A percentile compares a stretch with the other conserved stretches of the same genome.
Conservation (phyloP, 768 basidiomycete genomes). For the Tricholoma saponaceum region DNA sequence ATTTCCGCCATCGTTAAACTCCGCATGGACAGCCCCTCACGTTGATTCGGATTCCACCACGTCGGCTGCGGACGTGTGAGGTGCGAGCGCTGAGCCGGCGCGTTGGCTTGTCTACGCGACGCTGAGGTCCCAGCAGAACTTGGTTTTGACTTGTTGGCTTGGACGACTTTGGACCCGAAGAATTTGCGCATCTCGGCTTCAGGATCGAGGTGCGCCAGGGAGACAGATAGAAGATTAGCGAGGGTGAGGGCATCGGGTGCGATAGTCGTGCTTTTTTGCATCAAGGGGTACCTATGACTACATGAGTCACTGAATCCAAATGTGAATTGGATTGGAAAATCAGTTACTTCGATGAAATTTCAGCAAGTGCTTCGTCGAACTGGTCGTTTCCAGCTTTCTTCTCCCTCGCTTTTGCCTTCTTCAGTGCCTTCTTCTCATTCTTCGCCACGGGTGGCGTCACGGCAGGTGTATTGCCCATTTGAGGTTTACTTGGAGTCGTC, state of each 20-base stretch:
- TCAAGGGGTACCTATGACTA: slow-evolving; percentile 45
- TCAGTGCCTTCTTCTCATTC: slow-evolving; percentile 55
- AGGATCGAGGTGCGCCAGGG: slow-evolving; percentile 74
- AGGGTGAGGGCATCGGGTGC: slow-evolving; percentile 31
- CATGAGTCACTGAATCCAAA: neutral
- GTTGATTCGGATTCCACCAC: slow-evolving; percentile 69
- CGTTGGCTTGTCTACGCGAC: slow-evolving; percentile 32
- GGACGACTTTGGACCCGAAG: slow-evolving; percentile 88
- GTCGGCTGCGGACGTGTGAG: slow-evolving; percentile 71
- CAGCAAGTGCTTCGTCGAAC: slow-evolving; percentile 78
- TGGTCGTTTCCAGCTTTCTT: slow-evolving; percentile 71
- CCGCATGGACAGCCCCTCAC: slow-evolving; percentile 72
- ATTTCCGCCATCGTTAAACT: slow-evolving; percentile 54
- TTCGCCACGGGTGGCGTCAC: slow-evolving; percentile 15
- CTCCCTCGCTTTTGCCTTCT: slow-evolving; percentile 63
- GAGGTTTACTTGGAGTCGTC: neutral
- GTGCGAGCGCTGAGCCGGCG: slow-evolving; percentile 48
- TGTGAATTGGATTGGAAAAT: neutral
- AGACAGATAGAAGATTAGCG: slow-evolving; percentile 69
- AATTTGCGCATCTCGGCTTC: slow-evolving; percentile 91
- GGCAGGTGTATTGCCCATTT: slow-evolving; percentile 7
- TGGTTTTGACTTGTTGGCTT: slow-evolving; percentile 45
- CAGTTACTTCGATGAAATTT: slow-evolving; percentile 73
- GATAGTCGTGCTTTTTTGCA: slow-evolving; percentile 34
- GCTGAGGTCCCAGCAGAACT: slow-evolving; percentile 29